These are phyloP conservation scores for Volvox africanus DNA, from an alignment of 139 green algal species.

Conservation along the genomic window DNA sequence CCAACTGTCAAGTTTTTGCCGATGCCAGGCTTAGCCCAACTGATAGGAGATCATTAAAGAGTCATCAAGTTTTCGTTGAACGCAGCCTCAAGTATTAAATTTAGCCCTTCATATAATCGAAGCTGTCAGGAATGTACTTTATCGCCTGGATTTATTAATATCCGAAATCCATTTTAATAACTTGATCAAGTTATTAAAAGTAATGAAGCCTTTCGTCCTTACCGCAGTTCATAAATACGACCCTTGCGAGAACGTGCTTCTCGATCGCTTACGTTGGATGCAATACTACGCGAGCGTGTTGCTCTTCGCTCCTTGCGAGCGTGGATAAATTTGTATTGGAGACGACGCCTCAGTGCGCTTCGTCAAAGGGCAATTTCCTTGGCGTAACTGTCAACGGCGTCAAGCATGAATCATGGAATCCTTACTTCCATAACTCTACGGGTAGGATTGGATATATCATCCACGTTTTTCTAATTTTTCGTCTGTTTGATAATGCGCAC, in stretches of 20 bases:
- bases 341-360: background rate
- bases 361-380: background rate
- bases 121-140: no score
- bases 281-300: background rate
- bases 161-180: no score
- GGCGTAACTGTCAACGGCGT: background rate
- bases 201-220: background rate
- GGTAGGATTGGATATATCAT: background rate
- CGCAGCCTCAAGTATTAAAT: no score
- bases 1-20: no score
- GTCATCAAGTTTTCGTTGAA: no score
- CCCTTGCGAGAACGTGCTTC: background rate
- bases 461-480: no score
- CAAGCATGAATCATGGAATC: background rate
- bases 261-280: background rate
- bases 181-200: no score
- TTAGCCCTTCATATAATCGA: no score
- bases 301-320: background rate
- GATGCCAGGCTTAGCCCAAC: no score
- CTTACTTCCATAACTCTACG: background rate
- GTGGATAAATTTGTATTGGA: conserved; percentile 7
- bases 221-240: background rate
- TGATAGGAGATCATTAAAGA: no score
- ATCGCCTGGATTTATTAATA: no score
- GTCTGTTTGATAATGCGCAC: no score